phyloP scores from a whole-genome alignment of 2,329 filamentous ascomycete species.

The Rhinocladiella similis region DNA sequence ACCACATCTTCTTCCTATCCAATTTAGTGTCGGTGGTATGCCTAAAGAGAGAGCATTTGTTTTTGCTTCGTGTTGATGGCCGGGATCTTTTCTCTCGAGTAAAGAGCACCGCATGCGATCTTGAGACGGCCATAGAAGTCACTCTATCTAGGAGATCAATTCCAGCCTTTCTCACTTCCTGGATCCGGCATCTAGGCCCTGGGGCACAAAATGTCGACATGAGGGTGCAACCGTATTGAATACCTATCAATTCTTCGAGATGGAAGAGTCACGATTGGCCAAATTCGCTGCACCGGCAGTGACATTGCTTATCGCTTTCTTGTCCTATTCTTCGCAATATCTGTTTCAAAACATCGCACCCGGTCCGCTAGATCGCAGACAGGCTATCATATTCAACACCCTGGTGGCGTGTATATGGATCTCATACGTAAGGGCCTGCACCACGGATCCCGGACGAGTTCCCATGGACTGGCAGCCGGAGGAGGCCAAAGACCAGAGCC shows the following conservation, averaged over 20 bases:
- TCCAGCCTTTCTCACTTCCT: no score
- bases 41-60: no score
- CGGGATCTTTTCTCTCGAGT: no score
- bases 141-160: no score
- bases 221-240: no score
- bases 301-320: slow-evolving; percentile 56
- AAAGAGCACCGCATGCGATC: no score
- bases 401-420: slow-evolving; percentile 57
- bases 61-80: no score
- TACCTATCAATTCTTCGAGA: neutral
- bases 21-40: no score
- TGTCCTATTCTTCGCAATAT: slow-evolving; percentile 61
- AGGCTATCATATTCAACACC: slow-evolving; percentile 51
- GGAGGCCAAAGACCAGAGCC: slow-evolving; percentile 20
- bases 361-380: slow-evolving; percentile 48
- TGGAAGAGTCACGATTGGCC: slow-evolving; percentile 13
- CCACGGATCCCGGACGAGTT: slow-evolving; percentile 58
- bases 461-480: slow-evolving; percentile 44
- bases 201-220: neutral
- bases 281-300: slow-evolving; percentile 56
- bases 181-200: neutral
- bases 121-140: no score
- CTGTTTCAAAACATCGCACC: slow-evolving; percentile 57
- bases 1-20: no score
- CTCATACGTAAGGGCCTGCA: slow-evolving; percentile 60